Evolutionary conservation across 2,329 filamentous ascomycete genomes (phyloP).

Genomic region (Fusarium humuli): DNA sequence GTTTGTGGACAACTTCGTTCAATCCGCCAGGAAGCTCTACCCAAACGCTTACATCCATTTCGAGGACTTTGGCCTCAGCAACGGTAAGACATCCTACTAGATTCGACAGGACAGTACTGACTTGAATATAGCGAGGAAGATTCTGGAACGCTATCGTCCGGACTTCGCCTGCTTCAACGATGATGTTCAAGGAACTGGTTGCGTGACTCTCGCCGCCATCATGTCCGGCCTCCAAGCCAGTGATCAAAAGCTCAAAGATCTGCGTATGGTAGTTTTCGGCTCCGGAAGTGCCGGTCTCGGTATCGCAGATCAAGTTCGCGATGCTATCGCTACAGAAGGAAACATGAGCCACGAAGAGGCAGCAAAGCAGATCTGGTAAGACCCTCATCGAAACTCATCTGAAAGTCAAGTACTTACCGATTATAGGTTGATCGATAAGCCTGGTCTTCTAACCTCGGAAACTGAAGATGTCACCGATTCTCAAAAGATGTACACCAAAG

Average conservation of each 20-base stretch:
- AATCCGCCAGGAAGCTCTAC: conserved; percentile 74
- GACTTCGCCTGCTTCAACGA: conserved; percentile 90
- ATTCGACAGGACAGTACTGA: background rate
- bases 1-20: conserved; percentile 81
- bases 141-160: conserved; percentile 80
- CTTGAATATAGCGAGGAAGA: conserved; percentile 67
- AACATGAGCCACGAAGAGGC: conserved; percentile 79
- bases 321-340: conserved; percentile 79
- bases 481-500: conserved; percentile 74
- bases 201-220: conserved; percentile 85
- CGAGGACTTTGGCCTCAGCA: conserved; percentile 85
- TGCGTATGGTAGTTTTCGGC: conserved; percentile 81
- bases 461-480: conserved; percentile 70
- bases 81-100: conserved; percentile 59
- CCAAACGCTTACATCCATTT: conserved; percentile 89
- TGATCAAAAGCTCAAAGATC: conserved; percentile 72
- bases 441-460: conserved; percentile 76
- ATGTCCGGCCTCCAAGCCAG: conserved; percentile 79
- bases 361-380: conserved; percentile 79
- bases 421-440: conserved; percentile 82
- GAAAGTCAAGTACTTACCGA: background rate
- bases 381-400: background rate
- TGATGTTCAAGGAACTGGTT: conserved; percentile 89
- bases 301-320: conserved; percentile 85
- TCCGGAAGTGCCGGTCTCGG: conserved; percentile 85